Evolutionary conservation across 768 basidiomycete species (phyloP).

Genomic region (Cubamyces sp.): DNA sequence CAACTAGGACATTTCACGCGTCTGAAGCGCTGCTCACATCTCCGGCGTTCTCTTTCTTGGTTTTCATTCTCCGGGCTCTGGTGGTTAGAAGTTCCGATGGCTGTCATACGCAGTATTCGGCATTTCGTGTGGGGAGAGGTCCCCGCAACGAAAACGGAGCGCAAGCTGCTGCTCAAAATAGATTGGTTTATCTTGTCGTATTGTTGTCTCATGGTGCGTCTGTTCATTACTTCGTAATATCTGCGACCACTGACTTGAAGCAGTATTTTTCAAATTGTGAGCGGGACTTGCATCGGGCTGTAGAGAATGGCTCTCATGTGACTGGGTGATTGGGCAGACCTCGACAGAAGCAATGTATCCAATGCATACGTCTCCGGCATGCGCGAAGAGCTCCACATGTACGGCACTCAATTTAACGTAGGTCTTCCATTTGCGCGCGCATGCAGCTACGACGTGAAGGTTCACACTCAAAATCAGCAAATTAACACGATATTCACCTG

Average conservation of each 20-base stretch:
- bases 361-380: slow-evolving; percentile 84
- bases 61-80: not conserved
- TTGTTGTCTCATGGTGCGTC: slow-evolving; percentile 65
- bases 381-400: slow-evolving; percentile 71
- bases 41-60: slow-evolving; percentile 1
- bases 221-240: no score
- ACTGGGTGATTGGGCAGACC: slow-evolving; percentile 42
- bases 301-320: no score
- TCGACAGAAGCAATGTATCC: slow-evolving; percentile 68
- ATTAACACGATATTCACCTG: slow-evolving; percentile 75
- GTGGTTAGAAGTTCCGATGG: not conserved
- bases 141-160: slow-evolving; percentile 48
- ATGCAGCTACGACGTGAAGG: not conserved
- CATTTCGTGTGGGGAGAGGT: slow-evolving; percentile 42
- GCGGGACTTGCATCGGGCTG: slow-evolving; percentile 8
- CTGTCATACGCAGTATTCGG: slow-evolving; percentile 26
- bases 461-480: slow-evolving; percentile 41
- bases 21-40: not conserved
- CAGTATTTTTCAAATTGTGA: slow-evolving; percentile 72
- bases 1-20: not conserved
- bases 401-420: slow-evolving; percentile 65
- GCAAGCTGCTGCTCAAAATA: slow-evolving; percentile 56
- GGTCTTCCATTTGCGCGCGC: not conserved
- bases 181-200: slow-evolving; percentile 73
- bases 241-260: slow-evolving; percentile 12